Evolutionary conservation across 495 filamentous ascomycete genomes (phyloP), one percentile per base, ranked within the genome.

Genomic region (Penicillium canescens): DNA sequence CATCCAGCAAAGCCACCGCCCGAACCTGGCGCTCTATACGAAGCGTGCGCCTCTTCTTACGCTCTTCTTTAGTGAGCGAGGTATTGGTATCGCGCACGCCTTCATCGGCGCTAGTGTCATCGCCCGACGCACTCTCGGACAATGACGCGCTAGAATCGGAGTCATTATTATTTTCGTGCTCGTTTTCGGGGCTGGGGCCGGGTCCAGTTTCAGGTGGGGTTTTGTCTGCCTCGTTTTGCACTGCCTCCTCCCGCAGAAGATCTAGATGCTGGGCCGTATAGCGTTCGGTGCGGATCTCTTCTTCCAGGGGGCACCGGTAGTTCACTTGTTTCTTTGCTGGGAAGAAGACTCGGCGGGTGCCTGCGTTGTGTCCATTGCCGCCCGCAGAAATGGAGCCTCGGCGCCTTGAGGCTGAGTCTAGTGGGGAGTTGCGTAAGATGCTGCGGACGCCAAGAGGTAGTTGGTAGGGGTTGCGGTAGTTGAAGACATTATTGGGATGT

Each of bases 351-450:
- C 80, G 73, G 28, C 74, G 72, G 21, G 63, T 46, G 50, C 62
- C 62, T 57, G 71, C 46, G 41, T 61, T 68, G 42, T 63, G 63
- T 36, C 54, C 70, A 42, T 61, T 58, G 39, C 62, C 60, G 55
- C 57, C 66, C 34, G 75, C 61, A 21, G 77, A 69, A 38, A 76
- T 67, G 41, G 74, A 74, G 9, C 67, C 64, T 11, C 73, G 72
- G 18, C 70, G 66, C 26, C 69, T 65, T 21, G 70, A 57, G 36
- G 62, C 48, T 11, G 63, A 33, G 70, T 82, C 55, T 21, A 78
- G 56, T 2, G 87, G 87, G 8, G 87, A 90, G 74, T 92, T 92
- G 63, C 87, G 85, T 28, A 92, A 76, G 66, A 92, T 92, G 67
- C 86, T 88, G 55, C 81, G 83, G 6, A 90, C 77, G 6, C 80